Conservation (phyloP, 495 filamentous ascomycete species). For the Talaromyces ruber region DNA sequence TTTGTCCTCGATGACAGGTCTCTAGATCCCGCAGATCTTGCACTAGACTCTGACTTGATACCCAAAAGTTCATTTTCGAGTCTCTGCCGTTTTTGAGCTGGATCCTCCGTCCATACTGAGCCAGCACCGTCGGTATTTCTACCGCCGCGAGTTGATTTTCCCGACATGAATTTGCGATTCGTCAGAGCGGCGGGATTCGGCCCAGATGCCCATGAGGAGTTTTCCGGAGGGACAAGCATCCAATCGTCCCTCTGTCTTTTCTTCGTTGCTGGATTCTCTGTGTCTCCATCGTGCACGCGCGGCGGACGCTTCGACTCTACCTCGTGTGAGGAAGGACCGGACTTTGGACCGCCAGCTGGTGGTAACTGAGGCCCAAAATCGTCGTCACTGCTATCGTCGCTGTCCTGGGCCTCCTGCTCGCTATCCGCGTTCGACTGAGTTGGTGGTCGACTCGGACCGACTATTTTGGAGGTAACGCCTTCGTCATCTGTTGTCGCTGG, state of each 20-base stretch:
- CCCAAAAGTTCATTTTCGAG: constrained; percentile 84
- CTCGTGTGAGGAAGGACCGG: constrained; percentile 10
- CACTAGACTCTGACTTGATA: constrained; percentile 25
- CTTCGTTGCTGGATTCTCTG: constrained; percentile 22
- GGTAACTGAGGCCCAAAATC: constrained; percentile 82
- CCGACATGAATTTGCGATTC: constrained; percentile 75
- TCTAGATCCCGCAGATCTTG: constrained; percentile 9
- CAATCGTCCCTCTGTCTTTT: constrained; percentile 70
- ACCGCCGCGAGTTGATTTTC: constrained; percentile 46
- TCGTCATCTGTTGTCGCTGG: neutral
- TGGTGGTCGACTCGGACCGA: neutral
- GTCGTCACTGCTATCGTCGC: constrained; percentile 44
- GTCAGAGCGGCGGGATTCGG: constrained; percentile 80
- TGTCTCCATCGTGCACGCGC: constrained; percentile 11
- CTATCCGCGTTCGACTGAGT: neutral
- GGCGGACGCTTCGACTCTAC: constrained; percentile 12
- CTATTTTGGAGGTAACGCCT: neutral
- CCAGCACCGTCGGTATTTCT: constrained; percentile 33
- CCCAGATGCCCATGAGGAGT: constrained; percentile 50
- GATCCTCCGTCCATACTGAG: constrained; percentile 84
- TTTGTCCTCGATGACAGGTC: constrained; percentile 15
- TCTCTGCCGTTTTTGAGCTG: constrained; percentile 75
- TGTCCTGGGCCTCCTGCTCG: constrained; percentile 9
- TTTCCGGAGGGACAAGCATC: constrained; percentile 83
- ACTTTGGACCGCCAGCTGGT: constrained; percentile 29